Evolutionary conservation across 192 early-diverging fungal species (phyloP).

Genomic region (Coemansia sp.): DNA sequence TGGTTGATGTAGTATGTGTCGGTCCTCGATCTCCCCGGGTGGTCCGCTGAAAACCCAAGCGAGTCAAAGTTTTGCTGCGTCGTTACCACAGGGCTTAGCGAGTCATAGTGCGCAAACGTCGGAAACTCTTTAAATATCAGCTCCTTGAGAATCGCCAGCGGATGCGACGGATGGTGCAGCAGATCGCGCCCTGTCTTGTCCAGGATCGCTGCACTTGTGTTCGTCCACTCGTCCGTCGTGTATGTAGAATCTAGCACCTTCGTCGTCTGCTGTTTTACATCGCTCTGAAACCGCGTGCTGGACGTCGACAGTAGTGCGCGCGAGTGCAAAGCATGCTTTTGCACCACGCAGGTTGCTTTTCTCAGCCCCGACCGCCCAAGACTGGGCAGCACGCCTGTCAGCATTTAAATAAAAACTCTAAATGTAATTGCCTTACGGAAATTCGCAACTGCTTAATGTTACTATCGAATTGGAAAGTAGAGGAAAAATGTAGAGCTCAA

Average conservation of each 20-base stretch:
- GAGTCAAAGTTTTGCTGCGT: conserved; percentile 89
- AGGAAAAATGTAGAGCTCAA: background rate
- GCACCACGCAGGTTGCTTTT: too few species aligned
- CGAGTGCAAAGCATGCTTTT: background rate
- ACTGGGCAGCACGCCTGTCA: background rate
- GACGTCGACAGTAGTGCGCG: background rate
- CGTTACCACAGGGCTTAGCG: conserved; percentile 77
- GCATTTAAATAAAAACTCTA: background rate
- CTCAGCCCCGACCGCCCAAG: too few species aligned
- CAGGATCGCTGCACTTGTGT: conserved; percentile 70
- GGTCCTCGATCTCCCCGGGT: conserved; percentile 72
- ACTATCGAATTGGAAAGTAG: too few species aligned
- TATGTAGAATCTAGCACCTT: conserved; percentile 22
- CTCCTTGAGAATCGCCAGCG: conserved; percentile 79
- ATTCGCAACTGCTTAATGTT: too few species aligned
- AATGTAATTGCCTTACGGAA: too few species aligned
- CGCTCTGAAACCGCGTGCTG: background rate
- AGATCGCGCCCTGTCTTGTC: conserved; percentile 71
- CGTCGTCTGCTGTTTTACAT: background rate
- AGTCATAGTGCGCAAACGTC: conserved; percentile 58
- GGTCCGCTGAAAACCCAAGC: conserved; percentile 74
- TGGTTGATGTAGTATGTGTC: conserved; percentile 94
- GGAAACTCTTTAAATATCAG: conserved; percentile 74
- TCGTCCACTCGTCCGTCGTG: conserved; percentile 67
- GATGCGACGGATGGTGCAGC: conserved; percentile 75